Conservation (phyloP, 495 filamentous ascomycete genomes). For the Neurospora sp. region DNA sequence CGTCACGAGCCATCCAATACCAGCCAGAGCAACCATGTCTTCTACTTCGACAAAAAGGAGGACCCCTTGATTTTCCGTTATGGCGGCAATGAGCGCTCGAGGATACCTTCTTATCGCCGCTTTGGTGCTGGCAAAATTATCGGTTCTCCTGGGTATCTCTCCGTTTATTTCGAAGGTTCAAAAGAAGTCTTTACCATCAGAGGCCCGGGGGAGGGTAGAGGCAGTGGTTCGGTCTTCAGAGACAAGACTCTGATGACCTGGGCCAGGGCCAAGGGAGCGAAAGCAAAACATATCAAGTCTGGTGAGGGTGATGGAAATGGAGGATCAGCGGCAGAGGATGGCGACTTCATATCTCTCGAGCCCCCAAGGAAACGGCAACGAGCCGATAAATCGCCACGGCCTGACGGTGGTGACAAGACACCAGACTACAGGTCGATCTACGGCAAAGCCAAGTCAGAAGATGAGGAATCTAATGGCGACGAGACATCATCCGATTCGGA, state of each 20-base stretch:
- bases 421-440: conserved; percentile 63
- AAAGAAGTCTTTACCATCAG: conserved; percentile 28
- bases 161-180: conserved; percentile 23
- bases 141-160: conserved; percentile 25
- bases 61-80: conserved; percentile 35
- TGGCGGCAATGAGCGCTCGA: conserved; percentile 29
- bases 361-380: conserved; percentile 33
- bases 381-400: conserved; percentile 9
- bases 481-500: conserved; percentile 33
- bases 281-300: conserved; percentile 19
- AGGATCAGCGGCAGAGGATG: conserved; percentile 1
- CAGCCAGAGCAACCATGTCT: conserved; percentile 13
- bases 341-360: conserved; percentile 29
- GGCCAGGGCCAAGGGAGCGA: conserved; percentile 13
- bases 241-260: conserved; percentile 23
- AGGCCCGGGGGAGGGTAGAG: conserved; percentile 8
- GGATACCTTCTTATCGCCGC: conserved; percentile 32
- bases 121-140: conserved; percentile 30
- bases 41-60: conserved; percentile 31
- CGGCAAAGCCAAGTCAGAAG: conserved; percentile 43
- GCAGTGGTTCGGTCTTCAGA: conserved; percentile 24
- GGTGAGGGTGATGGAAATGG: neutral
- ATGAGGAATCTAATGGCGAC: conserved; percentile 32
- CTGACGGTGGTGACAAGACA: conserved; percentile 32
- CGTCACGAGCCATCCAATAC: neutral